Evolutionary conservation across 805 yeast species (phyloP), one percentile per base, ranked within the genome.

Genomic region (Lachancea quebecensis): DNA sequence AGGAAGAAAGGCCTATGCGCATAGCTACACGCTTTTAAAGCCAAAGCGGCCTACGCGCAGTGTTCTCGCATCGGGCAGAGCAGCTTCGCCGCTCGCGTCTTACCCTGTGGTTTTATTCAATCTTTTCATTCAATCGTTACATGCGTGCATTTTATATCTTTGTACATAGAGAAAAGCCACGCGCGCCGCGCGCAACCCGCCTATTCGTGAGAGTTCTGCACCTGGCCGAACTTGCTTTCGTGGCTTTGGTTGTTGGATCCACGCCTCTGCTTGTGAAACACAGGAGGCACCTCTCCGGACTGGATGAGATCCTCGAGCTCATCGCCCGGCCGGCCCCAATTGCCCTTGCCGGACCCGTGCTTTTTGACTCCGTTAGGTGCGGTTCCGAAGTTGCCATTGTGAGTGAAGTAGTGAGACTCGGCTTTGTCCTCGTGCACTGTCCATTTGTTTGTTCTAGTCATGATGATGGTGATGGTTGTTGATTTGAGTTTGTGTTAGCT

Each of bases 251-350:
- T 59, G 50, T 77, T 77, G 12, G 79, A 73, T 5, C 81, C 79
- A 46, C 80, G 60, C 64, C 80, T 69, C 35, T 62, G 62, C 54
- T 71, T 72, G 43, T 68, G 68, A 57, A 70, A 66, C 14, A 74
- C 66, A 4, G 72, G 70, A 4, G 72, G 70, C 50, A 79, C 70
- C 50, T 78, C 81, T 40, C 82, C 85, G 15, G 73, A 67, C 43
- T 75, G 78, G 48, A 77, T 73, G 50, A 85, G 62, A 50, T 79
- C 85, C 39, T 78, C 77, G 42, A 82, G 61, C 56, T 87, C 95
- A 55, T 85, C 95, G 28, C 89, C 91, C 8, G 79, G 74, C 48
- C 72, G 69, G 37, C 97, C 97, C 95, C 96, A 87, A 59, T 88
- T 88, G 53, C 81, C 82, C 56, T 79, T 81, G 39, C 97, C 97